Base-by-base conservation (phyloP, 345 rosid genomes). In the Trapa incisa region DNA sequence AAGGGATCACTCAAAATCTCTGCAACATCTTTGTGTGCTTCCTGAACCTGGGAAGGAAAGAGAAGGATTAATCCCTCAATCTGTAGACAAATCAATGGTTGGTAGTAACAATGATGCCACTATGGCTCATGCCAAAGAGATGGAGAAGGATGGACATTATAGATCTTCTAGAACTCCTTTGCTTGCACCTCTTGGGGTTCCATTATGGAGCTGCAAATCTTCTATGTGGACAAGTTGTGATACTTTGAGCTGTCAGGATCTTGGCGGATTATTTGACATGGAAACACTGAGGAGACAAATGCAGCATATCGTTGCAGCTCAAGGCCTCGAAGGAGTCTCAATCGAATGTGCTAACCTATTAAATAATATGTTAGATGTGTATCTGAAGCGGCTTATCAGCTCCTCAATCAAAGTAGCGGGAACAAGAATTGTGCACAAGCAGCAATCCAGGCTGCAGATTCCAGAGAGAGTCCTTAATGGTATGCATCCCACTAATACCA, bases 311-410 rank as follows among this genome's bases (percentile, higher is more conserved):
- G 96, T 84, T 29, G 80, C 78, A 72, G 77, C 77, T 16, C 96
- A 94, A 70, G 97, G 90, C 52, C 78, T 94, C 68, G 90, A 80
- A 76, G 96, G 87, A 48, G 96, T 91, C 74, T 89, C 99, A 5
- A 8, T 74, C 66, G 97, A 87, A 74, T 87, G 91, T 75, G 85
- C 99, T 70, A 87, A 77, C 74, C 68, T 75, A 50, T 77, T 94
- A 77, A 89, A 89, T 66, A 81, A 70, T 57, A 78, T 83, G 86
- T 65, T 94, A 74, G 93, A 94, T 70, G 58, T 85, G 47, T 85
- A 94, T 84, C 71, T 94, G 77, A 94, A 91, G 83, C 85, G 75
- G 79, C 78, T 94, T 80, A 83, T 94, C 33, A 79, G 70, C 62
- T 89, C 97, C 61, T 87, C 96, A 68, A 71, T 85, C 66, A 81